Base-by-base conservation (phyloP, 2,329 filamentous ascomycete genomes). In the Colletotrichum tropicale region DNA sequence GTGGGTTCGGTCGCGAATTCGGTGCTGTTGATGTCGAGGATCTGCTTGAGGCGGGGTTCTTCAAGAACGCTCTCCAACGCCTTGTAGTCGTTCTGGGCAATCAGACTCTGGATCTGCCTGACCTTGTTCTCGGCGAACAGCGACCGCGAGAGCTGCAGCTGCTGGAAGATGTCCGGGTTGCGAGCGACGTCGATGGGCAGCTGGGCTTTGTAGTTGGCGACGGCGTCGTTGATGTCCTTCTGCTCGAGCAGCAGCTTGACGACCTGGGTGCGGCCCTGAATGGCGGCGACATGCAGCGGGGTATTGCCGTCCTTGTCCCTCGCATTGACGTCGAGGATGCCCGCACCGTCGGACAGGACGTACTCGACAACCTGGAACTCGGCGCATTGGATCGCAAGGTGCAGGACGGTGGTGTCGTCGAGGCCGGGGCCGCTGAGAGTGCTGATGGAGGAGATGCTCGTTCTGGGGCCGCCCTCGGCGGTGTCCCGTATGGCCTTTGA, bases 251-350 rank as follows among this genome's bases (percentile, higher is more conserved):
- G 88, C 75, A 98, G 90, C 77, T 94, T 93, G 71, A 99, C 96
- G 9, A 98, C 91, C 4, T 94, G 91, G 0, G 91, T 91, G 60
- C 97, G 92, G 15, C 96, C 96, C 69, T 98, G 93, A 71, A 91
- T 89, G 34, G 96, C 94, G 10, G 97, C 97, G 48, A 98, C 86
- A 83, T 98, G 96, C 68, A 99, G 90, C 26, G 97, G 93, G 1
- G 96, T 98, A 83, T 98, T 99, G 76, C 97, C 97, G 80, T 98
- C 96, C 79, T 94, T 94, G 85, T 99, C 97, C 76, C 94, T 93
- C 55, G 94, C 93, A 84, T 98, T 99, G 83, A 98, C 88, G 81
- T 98, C 96, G 70, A 98, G 88, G 68, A 87, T 87, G 56, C 88
- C 88, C 16, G 87, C 89, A 34, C 94, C 92, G 77, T 95, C 91